phyloP scores from a whole-genome alignment of 768 basidiomycete genomes.

The Suillus ampliporus region DNA sequence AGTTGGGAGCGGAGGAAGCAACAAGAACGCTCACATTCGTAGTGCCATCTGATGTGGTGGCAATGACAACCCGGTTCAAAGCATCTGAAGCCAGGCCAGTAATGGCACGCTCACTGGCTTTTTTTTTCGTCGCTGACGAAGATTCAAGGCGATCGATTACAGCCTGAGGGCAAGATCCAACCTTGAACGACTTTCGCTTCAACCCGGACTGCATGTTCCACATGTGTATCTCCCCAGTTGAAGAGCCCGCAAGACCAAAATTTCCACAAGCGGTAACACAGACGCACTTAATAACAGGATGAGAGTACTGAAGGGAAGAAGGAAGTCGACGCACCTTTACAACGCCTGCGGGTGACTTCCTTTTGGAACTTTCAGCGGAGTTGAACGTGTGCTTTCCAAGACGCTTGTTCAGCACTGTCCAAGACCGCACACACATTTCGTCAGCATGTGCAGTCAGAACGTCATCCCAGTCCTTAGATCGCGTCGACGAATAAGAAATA shows the following conservation, averaged over 20 bases:
- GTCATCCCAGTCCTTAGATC: conserved; percentile 97
- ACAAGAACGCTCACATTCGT: conserved; percentile 67
- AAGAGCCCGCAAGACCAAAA: conserved; percentile 87
- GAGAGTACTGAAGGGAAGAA: conserved; percentile 1
- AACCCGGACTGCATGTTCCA: conserved; percentile 99
- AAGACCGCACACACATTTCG: conserved; percentile 83
- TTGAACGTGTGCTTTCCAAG: conserved; percentile 77
- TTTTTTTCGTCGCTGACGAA: conserved; percentile 43
- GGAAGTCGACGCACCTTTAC: conserved; percentile 62
- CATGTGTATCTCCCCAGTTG: conserved; percentile 80
- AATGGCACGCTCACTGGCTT: conserved; percentile 58
- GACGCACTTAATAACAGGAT: conserved; percentile 57
- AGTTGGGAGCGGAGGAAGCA: conserved; percentile 1
- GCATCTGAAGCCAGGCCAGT: conserved; percentile 88
- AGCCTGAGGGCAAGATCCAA: conserved; percentile 68
- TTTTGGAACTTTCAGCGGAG: conserved; percentile 54
- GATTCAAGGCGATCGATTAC: conserved; percentile 50
- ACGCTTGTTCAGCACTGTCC: conserved; percentile 84
- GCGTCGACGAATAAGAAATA: conserved; percentile 76
- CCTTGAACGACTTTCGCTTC: conserved; percentile 73
- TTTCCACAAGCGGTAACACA: conserved; percentile 96
- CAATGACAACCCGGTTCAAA: conserved; percentile 81
- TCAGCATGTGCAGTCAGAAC: conserved; percentile 90
- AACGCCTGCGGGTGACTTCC: conserved; percentile 58
- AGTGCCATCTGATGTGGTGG: conserved; percentile 87